These are phyloP conservation scores for Caryopteris hybrid DNA, from an alignment of 305 asterid genomes.

Conservation along the genomic window DNA sequence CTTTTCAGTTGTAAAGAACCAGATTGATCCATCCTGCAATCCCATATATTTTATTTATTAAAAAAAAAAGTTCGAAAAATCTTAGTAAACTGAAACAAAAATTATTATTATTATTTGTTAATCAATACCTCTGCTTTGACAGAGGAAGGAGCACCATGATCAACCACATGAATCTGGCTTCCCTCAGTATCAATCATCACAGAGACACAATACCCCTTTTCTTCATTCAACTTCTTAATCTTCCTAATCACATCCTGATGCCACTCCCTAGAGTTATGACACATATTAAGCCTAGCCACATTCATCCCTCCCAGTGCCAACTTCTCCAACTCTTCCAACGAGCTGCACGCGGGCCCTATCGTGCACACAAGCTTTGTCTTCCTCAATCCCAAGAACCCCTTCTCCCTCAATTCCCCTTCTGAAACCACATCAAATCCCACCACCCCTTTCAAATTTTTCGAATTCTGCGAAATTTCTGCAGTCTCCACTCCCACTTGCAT, in stretches of 20 bases:
- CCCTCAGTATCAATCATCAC: conserved; percentile 90
- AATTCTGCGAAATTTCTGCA: conserved; percentile 11
- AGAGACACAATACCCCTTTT: conserved; percentile 68
- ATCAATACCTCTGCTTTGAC: conserved; percentile 73
- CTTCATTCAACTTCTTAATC: conserved; percentile 64
- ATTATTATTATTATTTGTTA: no score
- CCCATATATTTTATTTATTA: no score
- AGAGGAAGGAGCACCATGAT: conserved; percentile 76
- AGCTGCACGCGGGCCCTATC: conserved; percentile 80
- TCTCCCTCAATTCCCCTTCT: conserved; percentile 62
- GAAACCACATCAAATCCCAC: conserved; percentile 63
- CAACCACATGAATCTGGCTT: conserved; percentile 69
- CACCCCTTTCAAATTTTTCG: conserved; percentile 30
- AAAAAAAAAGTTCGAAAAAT: no score
- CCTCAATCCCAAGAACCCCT: conserved; percentile 80
- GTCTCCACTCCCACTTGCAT: conserved; percentile 51
- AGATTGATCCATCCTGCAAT: conserved; percentile 63
- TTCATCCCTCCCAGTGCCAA: conserved; percentile 78
- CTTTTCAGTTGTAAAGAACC: conserved; percentile 69
- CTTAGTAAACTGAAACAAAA: no score
- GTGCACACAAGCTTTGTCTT: conserved; percentile 86
- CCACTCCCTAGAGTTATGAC: conserved; percentile 77
- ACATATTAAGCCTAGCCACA: conserved; percentile 89
- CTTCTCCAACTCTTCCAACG: conserved; percentile 63
- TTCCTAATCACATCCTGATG: conserved; percentile 66